A percentile compares a stretch with the other conserved stretches of the same genome.
Evolutionary conservation across 768 basidiomycete genomes (phyloP).

Genomic region (Pleurotus djamor): DNA sequence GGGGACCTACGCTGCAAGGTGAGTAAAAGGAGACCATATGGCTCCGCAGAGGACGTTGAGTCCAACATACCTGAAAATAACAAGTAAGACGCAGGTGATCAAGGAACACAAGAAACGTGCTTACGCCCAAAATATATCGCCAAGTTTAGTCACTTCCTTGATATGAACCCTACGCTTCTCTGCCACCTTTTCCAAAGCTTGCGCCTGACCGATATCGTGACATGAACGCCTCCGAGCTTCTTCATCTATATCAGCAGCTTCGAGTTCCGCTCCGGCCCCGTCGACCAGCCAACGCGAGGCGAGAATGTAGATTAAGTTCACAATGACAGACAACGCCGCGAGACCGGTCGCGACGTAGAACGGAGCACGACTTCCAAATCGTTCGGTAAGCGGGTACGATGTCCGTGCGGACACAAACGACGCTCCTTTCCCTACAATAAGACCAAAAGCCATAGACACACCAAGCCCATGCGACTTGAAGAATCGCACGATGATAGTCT

Average conservation of each 20-base stretch:
- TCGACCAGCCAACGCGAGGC: conserved; percentile 64
- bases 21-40: conserved; percentile 77
- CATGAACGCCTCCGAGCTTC: conserved; percentile 48
- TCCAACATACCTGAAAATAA: conserved; percentile 55
- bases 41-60: conserved; percentile 75
- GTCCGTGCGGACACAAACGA: conserved; percentile 76
- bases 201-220: conserved; percentile 51
- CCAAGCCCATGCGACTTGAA: conserved; percentile 77
- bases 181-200: conserved; percentile 63
- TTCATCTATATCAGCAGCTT: conserved; percentile 57
- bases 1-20: conserved; percentile 63
- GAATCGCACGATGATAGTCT: conserved; percentile 82
- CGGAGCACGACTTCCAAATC: conserved; percentile 67
- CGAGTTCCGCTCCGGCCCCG: conserved; percentile 59
- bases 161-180: conserved; percentile 63
- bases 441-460: conserved; percentile 77
- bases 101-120: conserved; percentile 15
- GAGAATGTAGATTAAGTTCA: conserved; percentile 68
- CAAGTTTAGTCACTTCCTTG: conserved; percentile 59
- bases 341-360: conserved; percentile 69
- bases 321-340: conserved; percentile 60
- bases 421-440: conserved; percentile 76
- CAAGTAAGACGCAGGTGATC: conserved; percentile 3
- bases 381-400: conserved; percentile 71
- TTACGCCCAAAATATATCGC: conserved; percentile 80